Evolutionary conservation across 768 basidiomycete genomes (phyloP), one percentile per base, ranked within the genome.

Genomic region (Lentinula sp.): DNA sequence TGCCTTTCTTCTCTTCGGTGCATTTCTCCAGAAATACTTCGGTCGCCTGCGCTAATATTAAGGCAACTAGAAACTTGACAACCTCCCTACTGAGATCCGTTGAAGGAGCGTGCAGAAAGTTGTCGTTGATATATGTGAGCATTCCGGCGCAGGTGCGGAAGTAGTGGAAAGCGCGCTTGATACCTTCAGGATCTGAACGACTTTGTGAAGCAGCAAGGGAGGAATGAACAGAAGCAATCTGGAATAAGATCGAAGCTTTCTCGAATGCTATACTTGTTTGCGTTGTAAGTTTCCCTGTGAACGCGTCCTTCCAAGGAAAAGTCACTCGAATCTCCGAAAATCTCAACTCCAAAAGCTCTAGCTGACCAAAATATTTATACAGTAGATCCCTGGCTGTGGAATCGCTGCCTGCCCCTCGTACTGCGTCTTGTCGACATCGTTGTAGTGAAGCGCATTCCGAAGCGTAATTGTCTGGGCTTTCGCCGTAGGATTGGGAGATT

Each of bases 301-400:
- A 98, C 18, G 97, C 96, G 75, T 99, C 97, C 63, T 88, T 83
- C 95, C 97, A 99, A 0, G 93, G 88, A 69, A 98, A 99, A 64
- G 91, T 89, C 73, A 98, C 95, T 66, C 92, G 85, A 64, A 98
- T 93, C 72, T 98, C 96, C 8, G 96, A 86, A 77, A 99, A 99
- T 40, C 97, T 87, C 57, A 99, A 83, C 71, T 99, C 97, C 43
- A 99, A 86, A 4, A 98, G 84, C 69, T 99, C 97, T 48, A 99
- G 87, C 73, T 99, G 97, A 39, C 97, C 96, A 76, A 98, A 99
- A 78, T 99, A 99, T 76, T 97, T 98, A 88, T 96, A 98, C 48
- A 99, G 80, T 21, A 98, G 80, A 76, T 98, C 96, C 53, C 95
- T 83, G 11, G 89, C 95, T 88, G 95, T 97, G 59, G 85, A 79